Base-by-base conservation (phyloP, 495 filamentous ascomycete genomes). In the Amphirosellinia nigrospora region DNA sequence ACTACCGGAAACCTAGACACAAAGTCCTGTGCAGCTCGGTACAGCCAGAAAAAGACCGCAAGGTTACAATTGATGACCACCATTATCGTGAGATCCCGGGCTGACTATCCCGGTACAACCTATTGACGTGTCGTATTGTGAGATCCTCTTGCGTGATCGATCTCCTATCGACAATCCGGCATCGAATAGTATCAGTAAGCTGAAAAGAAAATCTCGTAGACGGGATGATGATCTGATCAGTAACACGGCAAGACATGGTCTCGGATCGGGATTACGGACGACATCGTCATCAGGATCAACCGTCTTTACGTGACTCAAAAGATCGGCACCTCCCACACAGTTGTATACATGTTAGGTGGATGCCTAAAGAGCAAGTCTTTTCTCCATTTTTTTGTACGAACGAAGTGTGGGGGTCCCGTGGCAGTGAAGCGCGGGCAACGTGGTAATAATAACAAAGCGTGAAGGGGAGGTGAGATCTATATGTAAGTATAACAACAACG, bases 31-130 rank as follows among this genome's bases (percentile, higher is more conserved):
- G 11, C 13, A 16, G 50, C 30, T 11, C 13, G 30, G 23, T 30
- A 30, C 21, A 4, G 26, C 50, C 48, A 13, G 23, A 53, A 6
- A 30, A 6, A 6, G 6, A 5, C 0, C n/a, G 10, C 9, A 39
- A 60, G 36, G 58, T 60, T 39, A 7, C 36, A 60, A 26, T 60
- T 39, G 58, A 60, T 60, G 58, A 60, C 58, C 58, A 60, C 58
- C 58, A 60, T 60, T 8, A 11, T 5, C 8, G n/a, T 26, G 39
- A 48, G 10, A 50, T 36, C 23, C 45, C 4, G 23, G 32, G 26
- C 39, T 26, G 41, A 41, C 10, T 23, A 21, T 30, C 41, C 30
- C 41, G 41, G 10, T 4, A 10, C 13, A 30, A 16, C 50, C 50
- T 53, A 53, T 53, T 4, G 11, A 1, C 28, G 30, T 4, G 23